phyloP scores from a whole-genome alignment of 345 rosid genomes.

The Dimocarpus longan region DNA sequence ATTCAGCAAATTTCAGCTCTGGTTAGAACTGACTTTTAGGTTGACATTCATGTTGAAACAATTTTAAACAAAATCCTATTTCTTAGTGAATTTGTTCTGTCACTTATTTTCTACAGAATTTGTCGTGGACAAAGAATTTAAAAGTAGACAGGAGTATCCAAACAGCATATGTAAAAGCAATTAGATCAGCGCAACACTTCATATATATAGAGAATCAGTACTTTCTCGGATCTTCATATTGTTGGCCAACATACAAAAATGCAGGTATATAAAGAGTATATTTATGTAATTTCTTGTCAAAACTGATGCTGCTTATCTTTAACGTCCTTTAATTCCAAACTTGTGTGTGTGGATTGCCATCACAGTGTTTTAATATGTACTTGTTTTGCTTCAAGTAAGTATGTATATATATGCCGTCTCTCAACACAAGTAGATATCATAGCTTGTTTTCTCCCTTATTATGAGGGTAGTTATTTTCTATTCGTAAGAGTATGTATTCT shows the following conservation, averaged over 20 bases:
- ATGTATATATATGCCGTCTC: too few species aligned
- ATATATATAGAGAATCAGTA: conserved; percentile 77
- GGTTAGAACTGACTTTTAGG: conserved; percentile 36
- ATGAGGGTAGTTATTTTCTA: too few species aligned
- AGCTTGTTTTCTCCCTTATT: too few species aligned
- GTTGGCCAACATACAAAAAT: conserved; percentile 71
- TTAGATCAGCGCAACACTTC: conserved; percentile 75
- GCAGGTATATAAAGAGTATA: conserved; percentile 47
- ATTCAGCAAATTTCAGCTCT: conserved; percentile 49
- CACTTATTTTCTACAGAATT: conserved; percentile 42
- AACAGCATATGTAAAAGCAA: conserved; percentile 62
- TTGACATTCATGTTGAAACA: neutral
- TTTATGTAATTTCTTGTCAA: neutral
- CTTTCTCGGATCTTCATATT: conserved; percentile 66
- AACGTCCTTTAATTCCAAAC: neutral
- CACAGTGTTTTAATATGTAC: too few species aligned
- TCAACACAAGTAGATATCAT: too few species aligned
- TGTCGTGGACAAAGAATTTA: conserved; percentile 63
- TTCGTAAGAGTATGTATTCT: too few species aligned
- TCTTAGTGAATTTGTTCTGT: neutral
- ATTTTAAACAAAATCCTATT: neutral
- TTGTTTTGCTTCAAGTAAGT: too few species aligned
- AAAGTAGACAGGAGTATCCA: conserved; percentile 74
- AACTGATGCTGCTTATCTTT: neutral
- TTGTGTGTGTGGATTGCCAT: too few species aligned